Evolutionary conservation across 2,329 filamentous ascomycete species (phyloP).

Genomic region (Neofusicoccum sp.): DNA sequence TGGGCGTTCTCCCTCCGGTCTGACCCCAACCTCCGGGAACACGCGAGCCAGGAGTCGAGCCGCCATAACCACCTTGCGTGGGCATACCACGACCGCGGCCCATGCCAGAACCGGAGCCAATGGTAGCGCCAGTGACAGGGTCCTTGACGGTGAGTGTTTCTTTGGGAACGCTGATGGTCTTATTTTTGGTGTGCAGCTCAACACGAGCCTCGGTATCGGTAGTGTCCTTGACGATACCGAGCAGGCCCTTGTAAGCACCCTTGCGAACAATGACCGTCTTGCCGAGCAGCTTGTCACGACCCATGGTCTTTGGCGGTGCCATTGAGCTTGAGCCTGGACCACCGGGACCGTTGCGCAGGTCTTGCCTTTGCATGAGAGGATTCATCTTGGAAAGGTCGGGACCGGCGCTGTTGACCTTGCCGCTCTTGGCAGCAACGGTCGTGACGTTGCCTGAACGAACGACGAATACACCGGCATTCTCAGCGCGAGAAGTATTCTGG

Average conservation of each 20-base stretch:
- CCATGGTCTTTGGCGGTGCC: slow-evolving; percentile 72
- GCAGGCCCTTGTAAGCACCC: slow-evolving; percentile 86
- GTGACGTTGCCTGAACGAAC: slow-evolving; percentile 82
- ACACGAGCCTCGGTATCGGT: slow-evolving; percentile 85
- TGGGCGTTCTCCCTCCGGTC: slow-evolving; percentile 45
- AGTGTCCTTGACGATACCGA: slow-evolving; percentile 95
- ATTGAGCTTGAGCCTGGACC: slow-evolving; percentile 50
- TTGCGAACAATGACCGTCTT: slow-evolving; percentile 89
- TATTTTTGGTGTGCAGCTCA: slow-evolving; percentile 92
- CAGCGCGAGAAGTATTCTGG: slow-evolving; percentile 78
- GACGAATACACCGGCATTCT: slow-evolving; percentile 90
- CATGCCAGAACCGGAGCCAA: slow-evolving; percentile 62
- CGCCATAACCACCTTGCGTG: slow-evolving; percentile 27
- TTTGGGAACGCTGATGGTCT: slow-evolving; percentile 83
- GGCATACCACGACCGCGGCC: slow-evolving; percentile 41
- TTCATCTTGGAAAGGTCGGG: slow-evolving; percentile 92
- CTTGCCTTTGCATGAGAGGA: slow-evolving; percentile 77
- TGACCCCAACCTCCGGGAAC: slow-evolving; percentile 31
- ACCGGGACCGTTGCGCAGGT: slow-evolving; percentile 41
- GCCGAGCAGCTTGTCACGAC: slow-evolving; percentile 81
- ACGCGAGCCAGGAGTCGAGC: slow-evolving; percentile 40
- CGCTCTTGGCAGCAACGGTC: slow-evolving; percentile 92
- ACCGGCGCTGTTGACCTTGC: slow-evolving; percentile 69
- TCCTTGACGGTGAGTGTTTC: slow-evolving; percentile 85
- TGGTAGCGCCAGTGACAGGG: slow-evolving; percentile 71